phyloP scores from a whole-genome alignment of 768 basidiomycete genomes.

The Cubamyces sp. region DNA sequence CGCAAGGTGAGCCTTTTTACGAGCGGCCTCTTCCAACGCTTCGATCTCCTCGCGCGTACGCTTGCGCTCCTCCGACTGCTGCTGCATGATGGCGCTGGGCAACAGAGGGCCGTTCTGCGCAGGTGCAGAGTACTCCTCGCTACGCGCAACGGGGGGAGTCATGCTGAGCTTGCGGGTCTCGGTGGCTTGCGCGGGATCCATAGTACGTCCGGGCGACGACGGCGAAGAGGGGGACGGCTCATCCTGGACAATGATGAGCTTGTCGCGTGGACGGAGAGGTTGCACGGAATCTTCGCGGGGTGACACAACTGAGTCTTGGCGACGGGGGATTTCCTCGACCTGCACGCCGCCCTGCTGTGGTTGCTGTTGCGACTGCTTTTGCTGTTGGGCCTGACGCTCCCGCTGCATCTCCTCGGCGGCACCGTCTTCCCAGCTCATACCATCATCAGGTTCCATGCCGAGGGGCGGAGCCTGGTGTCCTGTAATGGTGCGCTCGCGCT shows the following conservation, averaged over 20 bases:
- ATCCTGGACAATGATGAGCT: conserved; percentile 37
- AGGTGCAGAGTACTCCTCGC: conserved; percentile 39
- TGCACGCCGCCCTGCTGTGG: conserved; percentile 20
- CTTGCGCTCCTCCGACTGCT: conserved; percentile 58
- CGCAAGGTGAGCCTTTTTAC: conserved; percentile 48
- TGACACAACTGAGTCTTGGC: conserved; percentile 35
- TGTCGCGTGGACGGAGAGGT: conserved; percentile 51
- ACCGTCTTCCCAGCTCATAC: conserved; percentile 86
- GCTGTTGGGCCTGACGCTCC: conserved; percentile 24
- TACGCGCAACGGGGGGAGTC: conserved; percentile 78
- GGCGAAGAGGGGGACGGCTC: conserved; percentile 35
- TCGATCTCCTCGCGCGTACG: conserved; percentile 55
- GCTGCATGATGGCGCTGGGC: conserved; percentile 46
- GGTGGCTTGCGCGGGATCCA: conserved; percentile 69
- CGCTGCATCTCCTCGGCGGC: conserved; percentile 52
- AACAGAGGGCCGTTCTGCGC: conserved; percentile 33
- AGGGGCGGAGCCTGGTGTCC: conserved; percentile 33
- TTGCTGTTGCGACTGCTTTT: conserved; percentile 27
- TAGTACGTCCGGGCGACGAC: conserved; percentile 35
- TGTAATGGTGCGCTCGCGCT: conserved; percentile 38
- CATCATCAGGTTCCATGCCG: conserved; percentile 74
- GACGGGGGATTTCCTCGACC: conserved; percentile 33
- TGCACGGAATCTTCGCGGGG: conserved; percentile 38
- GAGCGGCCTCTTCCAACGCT: conserved; percentile 47
- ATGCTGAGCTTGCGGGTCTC: conserved; percentile 80